Evolutionary conservation across 306 rosid genomes (phyloP).

Genomic region (Vigna nakashimae): DNA sequence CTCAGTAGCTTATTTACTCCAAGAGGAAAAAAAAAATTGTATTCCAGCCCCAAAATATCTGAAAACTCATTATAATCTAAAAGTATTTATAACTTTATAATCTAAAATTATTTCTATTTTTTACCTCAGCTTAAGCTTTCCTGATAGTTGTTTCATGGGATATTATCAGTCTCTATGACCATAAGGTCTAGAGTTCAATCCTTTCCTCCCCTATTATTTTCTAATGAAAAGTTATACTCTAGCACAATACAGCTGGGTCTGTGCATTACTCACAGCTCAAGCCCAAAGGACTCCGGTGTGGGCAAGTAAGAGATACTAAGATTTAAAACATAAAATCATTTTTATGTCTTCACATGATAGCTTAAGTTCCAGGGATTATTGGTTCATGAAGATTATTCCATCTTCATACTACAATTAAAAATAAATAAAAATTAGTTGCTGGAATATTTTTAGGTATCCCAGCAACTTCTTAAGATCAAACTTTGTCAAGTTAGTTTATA

Average conservation of each 20-base stretch:
- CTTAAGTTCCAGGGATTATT: background rate
- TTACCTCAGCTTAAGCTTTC: background rate
- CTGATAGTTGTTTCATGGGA: too few species aligned
- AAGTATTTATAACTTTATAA: too few species aligned
- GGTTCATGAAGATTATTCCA: background rate
- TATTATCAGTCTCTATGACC: too few species aligned
- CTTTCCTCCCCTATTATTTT: too few species aligned
- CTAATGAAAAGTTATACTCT: too few species aligned
- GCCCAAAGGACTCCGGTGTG: background rate
- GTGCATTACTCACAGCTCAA: background rate
- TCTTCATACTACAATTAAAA: background rate
- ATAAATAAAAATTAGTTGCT: background rate
- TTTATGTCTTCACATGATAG: background rate
- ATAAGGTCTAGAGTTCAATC: too few species aligned
- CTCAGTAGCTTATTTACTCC: too few species aligned
- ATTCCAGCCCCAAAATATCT: too few species aligned
- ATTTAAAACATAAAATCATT: background rate
- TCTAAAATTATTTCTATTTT: too few species aligned
- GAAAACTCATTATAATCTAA: too few species aligned
- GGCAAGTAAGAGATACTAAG: background rate
- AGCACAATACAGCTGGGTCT: too few species aligned
- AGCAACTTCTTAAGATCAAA: slow-evolving; percentile 30
- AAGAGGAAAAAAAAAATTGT: too few species aligned
- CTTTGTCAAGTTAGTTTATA: slow-evolving; percentile 29
- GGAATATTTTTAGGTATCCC: background rate